Percentiles rank a stretch among this genome's conserved stretches.
phyloP scores from a whole-genome alignment of 768 basidiomycete species.

The Candolleomyces eurysporus region DNA sequence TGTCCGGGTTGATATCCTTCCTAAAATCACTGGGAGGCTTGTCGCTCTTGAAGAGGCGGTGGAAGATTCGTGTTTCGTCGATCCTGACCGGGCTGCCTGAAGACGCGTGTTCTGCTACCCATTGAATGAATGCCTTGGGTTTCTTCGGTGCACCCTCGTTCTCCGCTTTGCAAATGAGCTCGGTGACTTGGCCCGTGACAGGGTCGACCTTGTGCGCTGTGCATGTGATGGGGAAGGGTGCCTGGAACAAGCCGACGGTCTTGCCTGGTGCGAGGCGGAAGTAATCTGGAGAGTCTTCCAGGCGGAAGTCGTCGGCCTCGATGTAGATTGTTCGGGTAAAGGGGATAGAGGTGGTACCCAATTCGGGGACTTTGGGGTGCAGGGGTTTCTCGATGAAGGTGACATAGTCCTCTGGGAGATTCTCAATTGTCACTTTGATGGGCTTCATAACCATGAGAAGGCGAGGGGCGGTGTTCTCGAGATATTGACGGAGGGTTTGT shows the following conservation, averaged over 20 bases:
- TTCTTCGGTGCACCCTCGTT: slow-evolving; percentile 66
- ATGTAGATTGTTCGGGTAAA: slow-evolving; percentile 91
- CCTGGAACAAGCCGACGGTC: slow-evolving; percentile 94
- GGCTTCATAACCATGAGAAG: slow-evolving; percentile 90
- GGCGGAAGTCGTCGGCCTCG: slow-evolving; percentile 89
- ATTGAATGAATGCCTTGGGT: slow-evolving; percentile 94
- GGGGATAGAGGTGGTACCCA: slow-evolving; percentile 79
- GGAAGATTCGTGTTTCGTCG: slow-evolving; percentile 90
- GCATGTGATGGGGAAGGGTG: slow-evolving; percentile 88
- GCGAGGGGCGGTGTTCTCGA: slow-evolving; percentile 85
- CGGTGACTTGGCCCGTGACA: slow-evolving; percentile 66
- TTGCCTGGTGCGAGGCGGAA: slow-evolving; percentile 98
- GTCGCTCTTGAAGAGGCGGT: slow-evolving; percentile 92
- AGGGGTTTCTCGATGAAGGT: slow-evolving; percentile 85
- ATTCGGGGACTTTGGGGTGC: slow-evolving; percentile 89
- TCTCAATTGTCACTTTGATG: slow-evolving; percentile 88
- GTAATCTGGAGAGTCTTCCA: slow-evolving; percentile 90
- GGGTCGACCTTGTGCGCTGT: slow-evolving; percentile 83
- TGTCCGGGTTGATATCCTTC: slow-evolving; percentile 80
- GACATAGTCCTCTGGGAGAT: slow-evolving; percentile 83
- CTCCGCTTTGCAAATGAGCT: slow-evolving; percentile 79
- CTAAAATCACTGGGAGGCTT: slow-evolving; percentile 83
- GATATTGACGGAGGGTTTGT: slow-evolving; percentile 80
- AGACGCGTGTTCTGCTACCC: slow-evolving; percentile 84
- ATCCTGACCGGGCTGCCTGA: slow-evolving; percentile 81